Evolutionary conservation across 495 filamentous ascomycete genomes (phyloP).

Genomic region (Penicillium manginii): DNA sequence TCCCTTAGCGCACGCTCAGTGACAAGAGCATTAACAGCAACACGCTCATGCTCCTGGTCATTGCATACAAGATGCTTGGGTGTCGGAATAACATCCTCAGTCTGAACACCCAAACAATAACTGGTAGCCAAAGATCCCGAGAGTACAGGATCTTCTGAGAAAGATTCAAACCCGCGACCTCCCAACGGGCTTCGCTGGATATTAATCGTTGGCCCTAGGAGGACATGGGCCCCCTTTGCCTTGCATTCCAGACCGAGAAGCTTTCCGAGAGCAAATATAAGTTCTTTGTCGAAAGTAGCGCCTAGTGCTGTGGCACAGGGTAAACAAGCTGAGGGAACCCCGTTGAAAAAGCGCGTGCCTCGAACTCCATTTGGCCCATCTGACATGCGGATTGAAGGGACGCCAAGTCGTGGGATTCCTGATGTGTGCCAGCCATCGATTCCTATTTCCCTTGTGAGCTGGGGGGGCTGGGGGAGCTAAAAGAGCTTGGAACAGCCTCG

Average conservation of each 20-base stretch:
- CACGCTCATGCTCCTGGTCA: conserved; percentile 73
- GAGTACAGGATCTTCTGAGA: conserved; percentile 72
- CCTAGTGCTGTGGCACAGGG: conserved; percentile 66
- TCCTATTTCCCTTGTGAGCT: conserved; percentile 32
- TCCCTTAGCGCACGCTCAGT: conserved; percentile 77
- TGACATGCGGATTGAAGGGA: conserved; percentile 65
- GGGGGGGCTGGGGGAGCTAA: too few species aligned
- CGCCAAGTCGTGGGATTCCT: conserved; percentile 61
- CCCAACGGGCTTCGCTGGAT: conserved; percentile 62
- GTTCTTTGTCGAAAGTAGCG: conserved; percentile 63
- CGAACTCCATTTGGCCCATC: conserved; percentile 70
- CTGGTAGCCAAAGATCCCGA: conserved; percentile 62
- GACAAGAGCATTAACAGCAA: conserved; percentile 66
- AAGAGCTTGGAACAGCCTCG: background rate
- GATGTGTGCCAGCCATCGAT: conserved; percentile 74
- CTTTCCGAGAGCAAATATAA: conserved; percentile 58
- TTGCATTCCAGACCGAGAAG: conserved; percentile 39
- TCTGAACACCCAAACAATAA: conserved; percentile 65
- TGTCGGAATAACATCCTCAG: conserved; percentile 61
- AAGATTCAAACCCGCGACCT: conserved; percentile 72
- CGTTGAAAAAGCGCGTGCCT: conserved; percentile 12
- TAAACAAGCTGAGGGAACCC: conserved; percentile 55
- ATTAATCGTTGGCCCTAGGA: conserved; percentile 73
- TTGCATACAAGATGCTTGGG: conserved; percentile 80
- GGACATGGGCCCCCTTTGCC: conserved; percentile 55